Conservation (phyloP, 345 rosid species). For the Gossypium sturtianum region DNA sequence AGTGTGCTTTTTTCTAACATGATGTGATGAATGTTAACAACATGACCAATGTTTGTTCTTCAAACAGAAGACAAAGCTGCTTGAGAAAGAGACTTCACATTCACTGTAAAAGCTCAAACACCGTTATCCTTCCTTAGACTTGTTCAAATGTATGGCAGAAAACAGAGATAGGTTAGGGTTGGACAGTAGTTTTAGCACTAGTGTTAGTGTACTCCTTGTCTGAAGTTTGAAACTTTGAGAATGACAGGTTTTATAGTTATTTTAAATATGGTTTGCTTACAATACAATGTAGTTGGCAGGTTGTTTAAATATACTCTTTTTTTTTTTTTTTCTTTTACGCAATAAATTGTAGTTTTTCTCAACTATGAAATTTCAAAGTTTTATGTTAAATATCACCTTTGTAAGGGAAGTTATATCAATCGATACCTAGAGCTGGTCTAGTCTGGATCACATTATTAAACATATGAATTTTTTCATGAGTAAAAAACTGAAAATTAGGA, state of each 20-base stretch:
- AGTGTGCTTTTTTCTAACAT: not conserved
- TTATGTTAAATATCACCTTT: too few species aligned
- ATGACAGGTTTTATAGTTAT: not conserved
- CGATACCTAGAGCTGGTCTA: too few species aligned
- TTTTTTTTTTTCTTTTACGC: not conserved
- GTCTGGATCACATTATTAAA: too few species aligned
- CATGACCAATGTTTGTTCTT: not conserved
- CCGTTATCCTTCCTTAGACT: not conserved
- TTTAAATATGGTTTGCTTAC: not conserved
- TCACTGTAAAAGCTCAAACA: too few species aligned
- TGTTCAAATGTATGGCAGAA: not conserved
- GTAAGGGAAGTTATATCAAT: too few species aligned
- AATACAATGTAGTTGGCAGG: not conserved
- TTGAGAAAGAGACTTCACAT: not conserved
- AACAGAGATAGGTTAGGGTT: not conserved
- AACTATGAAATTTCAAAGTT: too few species aligned
- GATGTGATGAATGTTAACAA: not conserved
- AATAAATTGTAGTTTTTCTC: not conserved
- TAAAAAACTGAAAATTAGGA: too few species aligned
- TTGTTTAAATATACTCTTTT: not conserved
- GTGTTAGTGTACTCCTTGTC: not conserved
- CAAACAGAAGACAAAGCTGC: slow-evolving; percentile 5
- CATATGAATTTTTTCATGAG: too few species aligned
- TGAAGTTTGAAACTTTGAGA: not conserved
- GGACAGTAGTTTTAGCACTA: not conserved